Evolutionary conservation across 2,329 filamentous ascomycete species (phyloP), one percentile per base, ranked within the genome.

Genomic region (Aspergillus spinulosporus): DNA sequence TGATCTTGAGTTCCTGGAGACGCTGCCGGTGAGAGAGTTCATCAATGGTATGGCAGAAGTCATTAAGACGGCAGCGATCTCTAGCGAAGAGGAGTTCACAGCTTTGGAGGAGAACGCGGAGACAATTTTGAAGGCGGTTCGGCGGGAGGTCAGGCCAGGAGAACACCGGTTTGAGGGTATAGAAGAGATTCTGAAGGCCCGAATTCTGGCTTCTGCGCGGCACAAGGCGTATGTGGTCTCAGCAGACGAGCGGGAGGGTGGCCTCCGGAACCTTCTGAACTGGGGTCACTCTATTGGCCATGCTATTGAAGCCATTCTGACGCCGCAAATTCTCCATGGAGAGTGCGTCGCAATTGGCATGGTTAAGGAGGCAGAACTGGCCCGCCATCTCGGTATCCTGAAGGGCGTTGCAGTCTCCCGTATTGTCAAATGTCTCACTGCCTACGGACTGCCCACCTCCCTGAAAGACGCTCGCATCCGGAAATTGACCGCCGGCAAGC

Each of bases 41-140:
- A 92, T 97, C 75, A 99, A 99, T 72, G 94, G 94, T 59, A 97
- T 99, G 93, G 94, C 93, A 28, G 94, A 99, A 78, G 93, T 99
- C 31, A 84, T 97, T 72, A 97, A 97, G 83, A 99, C 94, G 3
- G 94, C 94, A 2, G 94, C 94, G 52, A 97, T 99, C 66, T 97
- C 93, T 85, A 86, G 96, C 67, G 91, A 95, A 74, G 76, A 81
- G 7, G 93, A 97, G 69, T 99, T 99, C 71, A 83, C 87, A 43
- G 74, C 88, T 9, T 80, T 99, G 14, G 94, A 99, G 72, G 81
- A 88, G 63, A 90, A 94, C 66, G 92, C 92, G 1, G 78, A 87
- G 37, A 76, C 82, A 4, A 92, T 99, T 50, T 82, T 97, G 67
- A 81, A 83, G 26, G 85, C 89, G 6, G 82, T 95, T 56, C 86